Evolutionary conservation across 2,329 filamentous ascomycete species (phyloP).

Genomic region (Alternaria brassicae): DNA sequence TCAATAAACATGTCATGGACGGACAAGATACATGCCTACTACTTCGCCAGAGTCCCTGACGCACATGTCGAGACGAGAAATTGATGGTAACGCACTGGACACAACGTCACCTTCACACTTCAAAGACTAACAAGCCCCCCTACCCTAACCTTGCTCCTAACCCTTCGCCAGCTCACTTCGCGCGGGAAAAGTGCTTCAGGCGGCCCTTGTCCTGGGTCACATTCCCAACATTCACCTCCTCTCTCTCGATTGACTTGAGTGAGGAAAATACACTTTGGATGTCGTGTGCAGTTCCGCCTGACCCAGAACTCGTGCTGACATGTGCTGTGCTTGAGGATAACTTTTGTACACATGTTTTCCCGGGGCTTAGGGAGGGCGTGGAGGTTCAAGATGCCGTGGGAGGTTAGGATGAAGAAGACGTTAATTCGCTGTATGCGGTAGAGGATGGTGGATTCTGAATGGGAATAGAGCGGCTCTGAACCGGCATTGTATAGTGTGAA

Average conservation of each 20-base stretch:
- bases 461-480: not conserved
- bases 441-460: not conserved
- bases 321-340: constrained; percentile 30
- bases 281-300: constrained; percentile 26
- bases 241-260: constrained; percentile 28
- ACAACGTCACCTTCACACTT: not conserved
- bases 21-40: not conserved
- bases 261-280: constrained; percentile 18
- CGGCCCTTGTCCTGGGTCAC: constrained; percentile 31
- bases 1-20: not conserved
- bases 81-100: not conserved
- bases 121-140: constrained; percentile 10
- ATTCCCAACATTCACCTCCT: constrained; percentile 35
- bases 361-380: not conserved
- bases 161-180: constrained; percentile 27
- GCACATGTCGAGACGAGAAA: not conserved
- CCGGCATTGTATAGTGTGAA: not conserved
- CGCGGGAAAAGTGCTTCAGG: constrained; percentile 30
- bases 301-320: constrained; percentile 31
- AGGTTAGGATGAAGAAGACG: not conserved
- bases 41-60: not conserved
- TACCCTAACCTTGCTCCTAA: constrained; percentile 9
- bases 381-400: not conserved
- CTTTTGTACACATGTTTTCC: constrained; percentile 30
- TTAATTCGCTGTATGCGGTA: not conserved